Evolutionary conservation across 306 rosid species (phyloP), one percentile per base, ranked within the genome.

Genomic region (Cicer pinnatifidum): DNA sequence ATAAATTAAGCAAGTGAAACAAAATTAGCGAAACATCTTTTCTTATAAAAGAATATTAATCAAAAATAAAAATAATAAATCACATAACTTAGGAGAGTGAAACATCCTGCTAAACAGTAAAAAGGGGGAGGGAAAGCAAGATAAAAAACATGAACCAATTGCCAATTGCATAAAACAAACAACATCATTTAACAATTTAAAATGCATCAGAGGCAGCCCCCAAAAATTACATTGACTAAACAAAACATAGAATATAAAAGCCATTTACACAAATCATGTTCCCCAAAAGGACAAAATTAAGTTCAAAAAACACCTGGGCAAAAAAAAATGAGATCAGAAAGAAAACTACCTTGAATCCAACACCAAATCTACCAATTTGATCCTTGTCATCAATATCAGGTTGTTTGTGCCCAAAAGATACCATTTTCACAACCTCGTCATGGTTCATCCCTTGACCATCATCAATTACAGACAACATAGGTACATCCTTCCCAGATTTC

Each of bases 371-470:
- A 71, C 90, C 90, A 75, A 87, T 87, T 57, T 65, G 86, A 73
- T 82, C 84, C 52, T 37, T 69, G 56, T 77, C 74, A 19, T 74
- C 80, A 59, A 54, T 40, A 33, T 77, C 71, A 50, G 78, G 80
- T 19, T 66, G 78, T 37, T 82, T 87, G 70, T 84, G 90, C 17
- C 88, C 90, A 71, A 87, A 76, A 61, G 75, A 82, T 53, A 81
- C 79, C 90, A 87, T 87, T 70, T 63, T 80, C 73, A 84, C 50
- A 67, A 87, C 50, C 61, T 84, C 88, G 5, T 77, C 80, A 75
- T 84, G 84, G 74, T 64, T 78, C 90, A 87, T 87, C 67, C 90
- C 90, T 6, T 67, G 76, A 56, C 90, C 90, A 77, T 87, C 88
- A 79, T 87, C 90, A 77, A 82, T 77, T 38, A 87, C 52, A 15